Conservation (phyloP, 345 rosid genomes). For the Lepidium africanum region DNA sequence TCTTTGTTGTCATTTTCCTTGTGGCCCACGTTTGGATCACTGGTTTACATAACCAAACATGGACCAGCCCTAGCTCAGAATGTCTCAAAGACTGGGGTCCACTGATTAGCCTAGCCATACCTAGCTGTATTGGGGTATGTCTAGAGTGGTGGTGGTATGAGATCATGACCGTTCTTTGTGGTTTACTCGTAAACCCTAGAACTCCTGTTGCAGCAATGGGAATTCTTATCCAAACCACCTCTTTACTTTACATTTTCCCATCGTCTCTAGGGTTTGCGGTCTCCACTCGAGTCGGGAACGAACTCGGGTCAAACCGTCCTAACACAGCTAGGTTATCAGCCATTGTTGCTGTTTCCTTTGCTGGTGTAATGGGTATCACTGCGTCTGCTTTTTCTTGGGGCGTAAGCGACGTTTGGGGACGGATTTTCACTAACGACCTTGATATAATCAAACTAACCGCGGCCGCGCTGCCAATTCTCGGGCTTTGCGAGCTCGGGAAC, state of each 20-base stretch:
- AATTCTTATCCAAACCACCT: constrained; percentile 83
- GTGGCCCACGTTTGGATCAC: constrained; percentile 40
- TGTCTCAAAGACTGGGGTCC: constrained; percentile 84
- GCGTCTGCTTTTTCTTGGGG: constrained; percentile 64
- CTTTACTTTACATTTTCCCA: constrained; percentile 80
- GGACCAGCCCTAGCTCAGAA: constrained; percentile 61
- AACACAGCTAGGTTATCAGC: constrained; percentile 56
- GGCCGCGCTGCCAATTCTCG: constrained; percentile 76
- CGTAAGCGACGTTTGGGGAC: constrained; percentile 67
- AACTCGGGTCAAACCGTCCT: constrained; percentile 73
- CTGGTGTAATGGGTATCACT: constrained; percentile 61
- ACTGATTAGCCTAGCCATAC: constrained; percentile 57
- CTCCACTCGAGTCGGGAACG: constrained; percentile 88
- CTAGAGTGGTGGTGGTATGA: constrained; percentile 95
- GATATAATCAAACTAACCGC: constrained; percentile 63
- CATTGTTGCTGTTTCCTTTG: constrained; percentile 51
- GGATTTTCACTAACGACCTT: constrained; percentile 61
- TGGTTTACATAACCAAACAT: constrained; percentile 52
- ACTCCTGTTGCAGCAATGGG: constrained; percentile 90
- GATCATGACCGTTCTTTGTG: constrained; percentile 87
- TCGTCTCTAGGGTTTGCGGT: constrained; percentile 79
- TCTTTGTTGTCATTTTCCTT: constrained; percentile 42
- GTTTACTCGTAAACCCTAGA: constrained; percentile 58
- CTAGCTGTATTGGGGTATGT: constrained; percentile 87
- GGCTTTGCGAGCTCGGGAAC: constrained; percentile 80